Conservation (phyloP, 108 stramenopile species). For the Bacterosira constricta region DNA sequence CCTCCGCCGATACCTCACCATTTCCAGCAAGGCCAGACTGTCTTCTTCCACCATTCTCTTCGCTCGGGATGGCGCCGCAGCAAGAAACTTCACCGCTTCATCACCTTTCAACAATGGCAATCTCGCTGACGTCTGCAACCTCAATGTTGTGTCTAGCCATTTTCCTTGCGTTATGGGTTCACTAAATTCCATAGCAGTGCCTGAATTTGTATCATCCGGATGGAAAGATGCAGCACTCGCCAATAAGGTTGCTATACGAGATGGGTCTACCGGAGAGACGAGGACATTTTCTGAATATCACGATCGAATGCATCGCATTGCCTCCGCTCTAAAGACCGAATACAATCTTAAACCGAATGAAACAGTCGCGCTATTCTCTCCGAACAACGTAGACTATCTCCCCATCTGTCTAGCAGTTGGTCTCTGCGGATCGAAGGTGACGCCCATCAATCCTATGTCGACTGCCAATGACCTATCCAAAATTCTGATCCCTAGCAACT, state of each 20-base stretch:
- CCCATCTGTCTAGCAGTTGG: conserved; percentile 77
- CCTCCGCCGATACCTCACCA: background rate
- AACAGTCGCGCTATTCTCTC: conserved; percentile 81
- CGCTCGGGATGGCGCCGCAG: background rate
- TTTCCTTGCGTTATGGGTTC: background rate
- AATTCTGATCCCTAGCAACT: conserved; percentile 66
- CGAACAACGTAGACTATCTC: conserved; percentile 89
- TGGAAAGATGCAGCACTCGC: conserved; percentile 13
- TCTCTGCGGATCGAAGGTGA: conserved; percentile 74
- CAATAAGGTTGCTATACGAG: conserved; percentile 70
- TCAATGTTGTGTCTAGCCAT: background rate
- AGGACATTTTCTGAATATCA: conserved; percentile 74
- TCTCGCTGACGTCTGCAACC: conserved; percentile 1
- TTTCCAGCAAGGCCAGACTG: background rate
- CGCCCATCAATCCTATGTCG: conserved; percentile 89
- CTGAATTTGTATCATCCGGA: background rate
- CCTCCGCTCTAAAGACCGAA: conserved; percentile 58
- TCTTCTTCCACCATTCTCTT: background rate
- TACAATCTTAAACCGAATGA: conserved; percentile 52
- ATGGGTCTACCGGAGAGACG: conserved; percentile 72
- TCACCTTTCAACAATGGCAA: background rate
- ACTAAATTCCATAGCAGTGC: background rate
- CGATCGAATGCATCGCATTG: conserved; percentile 52
- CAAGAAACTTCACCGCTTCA: background rate
- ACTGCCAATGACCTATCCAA: conserved; percentile 59